Percentiles rank a stretch among this genome's conserved stretches.
These are phyloP conservation scores for Xylariales sp. DNA, from an alignment of 2,329 filamentous ascomycete genomes.

Conservation along the genomic window DNA sequence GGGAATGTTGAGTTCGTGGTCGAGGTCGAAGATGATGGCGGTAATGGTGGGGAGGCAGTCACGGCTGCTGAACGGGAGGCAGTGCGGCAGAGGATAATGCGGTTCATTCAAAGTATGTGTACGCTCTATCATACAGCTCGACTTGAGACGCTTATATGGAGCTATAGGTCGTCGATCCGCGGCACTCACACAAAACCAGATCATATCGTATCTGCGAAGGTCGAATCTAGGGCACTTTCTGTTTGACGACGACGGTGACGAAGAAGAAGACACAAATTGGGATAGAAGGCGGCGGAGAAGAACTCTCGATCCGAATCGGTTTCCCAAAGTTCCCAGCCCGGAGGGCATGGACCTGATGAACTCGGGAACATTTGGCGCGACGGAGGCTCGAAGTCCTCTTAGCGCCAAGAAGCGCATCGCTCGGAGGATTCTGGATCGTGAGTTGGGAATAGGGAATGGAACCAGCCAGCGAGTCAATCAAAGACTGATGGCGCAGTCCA, in stretches of 20 bases:
- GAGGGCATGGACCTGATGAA: slow-evolving; percentile 75
- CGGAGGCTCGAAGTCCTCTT: slow-evolving; percentile 43
- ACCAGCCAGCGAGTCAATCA: slow-evolving; percentile 57
- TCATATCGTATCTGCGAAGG: slow-evolving; percentile 36
- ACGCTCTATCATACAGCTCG: slow-evolving; percentile 19
- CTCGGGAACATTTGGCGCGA: slow-evolving; percentile 73
- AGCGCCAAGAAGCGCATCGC: slow-evolving; percentile 57
- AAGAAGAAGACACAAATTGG: slow-evolving; percentile 32
- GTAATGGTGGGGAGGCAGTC: slow-evolving; percentile 19
- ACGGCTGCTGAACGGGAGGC: slow-evolving; percentile 14
- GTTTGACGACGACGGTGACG: slow-evolving; percentile 28
- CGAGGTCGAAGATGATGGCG: slow-evolving; percentile 26
- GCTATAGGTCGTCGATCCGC: slow-evolving; percentile 19
- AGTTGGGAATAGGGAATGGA: slow-evolving; percentile 66
- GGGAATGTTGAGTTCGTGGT: slow-evolving; percentile 25
- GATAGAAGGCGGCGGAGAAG: slow-evolving; percentile 41
- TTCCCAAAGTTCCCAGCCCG: slow-evolving; percentile 81
- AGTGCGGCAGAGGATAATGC: slow-evolving; percentile 17
- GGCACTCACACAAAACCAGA: slow-evolving; percentile 29
- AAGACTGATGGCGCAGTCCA: slow-evolving; percentile 61
- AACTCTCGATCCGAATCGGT: slow-evolving; percentile 50
- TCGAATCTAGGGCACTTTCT: slow-evolving; percentile 32
- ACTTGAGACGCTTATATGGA: slow-evolving; percentile 25
- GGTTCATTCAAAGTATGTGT: slow-evolving; percentile 26
- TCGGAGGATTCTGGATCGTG: slow-evolving; percentile 71